phyloP scores from a whole-genome alignment of 345 rosid genomes.

The Moringa oleifera region DNA sequence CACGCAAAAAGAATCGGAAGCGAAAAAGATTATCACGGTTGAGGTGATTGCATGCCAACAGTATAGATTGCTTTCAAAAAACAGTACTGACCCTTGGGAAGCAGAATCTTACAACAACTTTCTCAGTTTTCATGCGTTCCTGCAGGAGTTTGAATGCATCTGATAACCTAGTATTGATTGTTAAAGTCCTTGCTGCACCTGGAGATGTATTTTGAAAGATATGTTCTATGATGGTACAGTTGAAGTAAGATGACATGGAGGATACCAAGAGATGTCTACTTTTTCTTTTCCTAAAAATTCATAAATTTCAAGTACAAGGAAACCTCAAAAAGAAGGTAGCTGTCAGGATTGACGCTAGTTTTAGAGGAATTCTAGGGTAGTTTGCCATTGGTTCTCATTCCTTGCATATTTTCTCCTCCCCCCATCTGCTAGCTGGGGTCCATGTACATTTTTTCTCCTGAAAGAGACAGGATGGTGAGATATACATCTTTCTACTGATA shows the following conservation, averaged over 20 bases:
- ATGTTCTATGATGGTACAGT: neutral
- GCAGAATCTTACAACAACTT: neutral
- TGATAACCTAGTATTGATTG: too few relatives aligned
- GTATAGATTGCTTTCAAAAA: neutral
- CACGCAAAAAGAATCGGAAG: slow-evolving; percentile 33
- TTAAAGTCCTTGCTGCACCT: too few relatives aligned
- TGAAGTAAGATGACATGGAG: neutral
- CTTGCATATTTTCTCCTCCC: too few relatives aligned
- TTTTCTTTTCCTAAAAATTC: neutral
- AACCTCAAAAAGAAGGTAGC: slow-evolving; percentile 1
- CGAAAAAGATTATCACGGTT: slow-evolving; percentile 46
- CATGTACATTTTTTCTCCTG: too few relatives aligned
- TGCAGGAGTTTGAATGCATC: too few relatives aligned
- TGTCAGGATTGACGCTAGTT: neutral
- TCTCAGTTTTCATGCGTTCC: neutral
- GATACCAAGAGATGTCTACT: neutral
- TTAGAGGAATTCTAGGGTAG: too few relatives aligned
- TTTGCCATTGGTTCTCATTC: too few relatives aligned
- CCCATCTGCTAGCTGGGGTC: too few relatives aligned
- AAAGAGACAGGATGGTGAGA: too few relatives aligned
- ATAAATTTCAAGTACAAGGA: neutral
- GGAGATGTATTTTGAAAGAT: too few relatives aligned
- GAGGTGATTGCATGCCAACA: slow-evolving; percentile 20
- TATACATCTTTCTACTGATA: too few relatives aligned
- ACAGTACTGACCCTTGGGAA: neutral